A percentile compares a stretch with the other conserved stretches of the same genome.
phyloP scores from a whole-genome alignment of 2,329 filamentous ascomycete genomes.

The Aspergillus felis region DNA sequence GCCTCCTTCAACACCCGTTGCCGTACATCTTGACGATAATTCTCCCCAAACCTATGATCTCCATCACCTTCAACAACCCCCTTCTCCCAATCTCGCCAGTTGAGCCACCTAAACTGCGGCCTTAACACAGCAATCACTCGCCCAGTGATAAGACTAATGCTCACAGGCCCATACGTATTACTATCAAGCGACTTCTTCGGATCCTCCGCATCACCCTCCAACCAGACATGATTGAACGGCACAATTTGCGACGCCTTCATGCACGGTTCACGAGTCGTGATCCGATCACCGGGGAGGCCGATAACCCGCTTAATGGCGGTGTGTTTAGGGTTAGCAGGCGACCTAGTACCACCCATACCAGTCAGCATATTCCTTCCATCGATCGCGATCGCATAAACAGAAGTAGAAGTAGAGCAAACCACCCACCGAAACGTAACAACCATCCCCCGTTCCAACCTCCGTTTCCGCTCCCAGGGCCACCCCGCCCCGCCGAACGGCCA shows the following conservation, averaged over 20 bases:
- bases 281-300: constrained; percentile 72
- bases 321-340: constrained; percentile 65
- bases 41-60: constrained; percentile 18
- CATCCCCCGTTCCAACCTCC: constrained; percentile 65
- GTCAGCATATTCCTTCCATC: not conserved
- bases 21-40: constrained; percentile 33
- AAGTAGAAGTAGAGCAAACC: not conserved
- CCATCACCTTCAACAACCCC: constrained; percentile 22
- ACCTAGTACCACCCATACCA: constrained; percentile 45
- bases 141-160: constrained; percentile 69
- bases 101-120: constrained; percentile 47
- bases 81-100: constrained; percentile 38
- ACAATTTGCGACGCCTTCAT: constrained; percentile 54
- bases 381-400: not conserved
- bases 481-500: constrained; percentile 46
- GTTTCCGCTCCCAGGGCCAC: constrained; percentile 46
- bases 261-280: constrained; percentile 63
- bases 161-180: constrained; percentile 84
- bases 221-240: constrained; percentile 84
- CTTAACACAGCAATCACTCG: constrained; percentile 69
- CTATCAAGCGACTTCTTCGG: constrained; percentile 71
- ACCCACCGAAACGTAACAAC: constrained; percentile 59
- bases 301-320: constrained; percentile 78
- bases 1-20: constrained; percentile 36
- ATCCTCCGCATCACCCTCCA: constrained; percentile 78